Evolutionary conservation across 371 early-diverging fungal genomes (phyloP).

Genomic region (Chytridiales sp.): DNA sequence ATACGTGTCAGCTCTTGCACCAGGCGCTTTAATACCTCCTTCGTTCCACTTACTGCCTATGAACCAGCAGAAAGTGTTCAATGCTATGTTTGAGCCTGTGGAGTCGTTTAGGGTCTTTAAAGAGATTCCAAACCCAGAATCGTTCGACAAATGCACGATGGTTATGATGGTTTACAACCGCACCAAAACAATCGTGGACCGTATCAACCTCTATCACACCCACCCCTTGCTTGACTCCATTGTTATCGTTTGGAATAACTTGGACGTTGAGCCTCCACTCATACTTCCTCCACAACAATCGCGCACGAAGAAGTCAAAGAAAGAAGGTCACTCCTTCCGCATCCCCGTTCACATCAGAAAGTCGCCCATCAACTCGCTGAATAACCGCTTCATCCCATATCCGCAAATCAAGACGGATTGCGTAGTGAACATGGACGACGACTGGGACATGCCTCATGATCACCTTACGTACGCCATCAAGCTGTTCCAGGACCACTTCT

Average conservation of each 20-base stretch:
- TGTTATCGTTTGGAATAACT: constrained; percentile 39
- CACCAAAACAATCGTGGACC: constrained; percentile 15
- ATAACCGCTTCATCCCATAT: constrained; percentile 36
- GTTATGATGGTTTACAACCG: constrained; percentile 35
- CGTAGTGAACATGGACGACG: constrained; percentile 40
- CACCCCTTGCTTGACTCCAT: constrained; percentile 22
- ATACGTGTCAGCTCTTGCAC: constrained; percentile 8
- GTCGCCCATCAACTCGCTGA: constrained; percentile 26
- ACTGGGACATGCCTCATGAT: constrained; percentile 37
- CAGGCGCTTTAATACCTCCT: neutral
- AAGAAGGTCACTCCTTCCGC: constrained; percentile 8
- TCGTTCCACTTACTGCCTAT: constrained; percentile 9
- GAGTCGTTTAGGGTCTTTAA: too few species aligned
- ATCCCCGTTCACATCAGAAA: constrained; percentile 31
- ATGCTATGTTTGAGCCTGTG: constrained; percentile 9
- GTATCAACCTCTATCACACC: constrained; percentile 31
- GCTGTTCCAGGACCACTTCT: constrained; percentile 25
- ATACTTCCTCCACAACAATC: neutral
- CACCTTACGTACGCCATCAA: constrained; percentile 23
- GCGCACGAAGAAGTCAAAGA: neutral
- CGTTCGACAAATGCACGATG: constrained; percentile 36
- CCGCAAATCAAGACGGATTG: constrained; percentile 34
- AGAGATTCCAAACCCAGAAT: neutral
- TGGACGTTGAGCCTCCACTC: constrained; percentile 18
- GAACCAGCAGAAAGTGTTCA: constrained; percentile 11